These are phyloP conservation scores for Panicum hallii DNA, from an alignment of 202 grass and related monocot species.

Conservation along the genomic window DNA sequence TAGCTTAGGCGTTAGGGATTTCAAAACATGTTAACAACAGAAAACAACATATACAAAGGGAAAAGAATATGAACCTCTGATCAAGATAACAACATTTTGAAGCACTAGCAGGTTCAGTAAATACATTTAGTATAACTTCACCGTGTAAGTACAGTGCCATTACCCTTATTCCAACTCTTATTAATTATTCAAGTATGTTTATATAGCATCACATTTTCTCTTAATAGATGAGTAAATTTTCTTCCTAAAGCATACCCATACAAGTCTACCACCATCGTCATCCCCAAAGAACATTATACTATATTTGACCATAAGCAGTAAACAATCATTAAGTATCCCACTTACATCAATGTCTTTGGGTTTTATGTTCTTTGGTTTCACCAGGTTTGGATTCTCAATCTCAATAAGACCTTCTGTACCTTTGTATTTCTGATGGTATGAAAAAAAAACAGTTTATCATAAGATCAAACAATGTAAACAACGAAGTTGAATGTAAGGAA, in stretches of 20 bases:
- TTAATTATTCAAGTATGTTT: neutral
- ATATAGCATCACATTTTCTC: neutral
- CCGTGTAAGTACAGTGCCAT: neutral
- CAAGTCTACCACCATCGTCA: neutral
- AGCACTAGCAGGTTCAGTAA: constrained; percentile 23
- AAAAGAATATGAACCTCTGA: neutral
- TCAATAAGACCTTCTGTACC: constrained; percentile 74
- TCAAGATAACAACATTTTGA: neutral
- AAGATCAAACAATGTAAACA: neutral
- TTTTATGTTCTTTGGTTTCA: constrained; percentile 80
- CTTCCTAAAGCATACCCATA: neutral
- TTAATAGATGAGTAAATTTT: neutral
- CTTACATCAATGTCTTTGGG: constrained; percentile 84
- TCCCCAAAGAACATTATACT: neutral
- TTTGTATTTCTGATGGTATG: constrained; percentile 66
- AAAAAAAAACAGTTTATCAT: constrained; percentile 26
- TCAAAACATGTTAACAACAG: neutral
- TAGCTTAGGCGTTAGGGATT: neutral
- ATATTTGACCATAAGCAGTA: neutral
- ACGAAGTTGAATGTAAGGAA: neutral
- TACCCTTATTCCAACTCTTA: neutral
- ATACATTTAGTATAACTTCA: constrained; percentile 18
- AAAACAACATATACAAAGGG: neutral
- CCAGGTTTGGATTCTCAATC: constrained; percentile 94
- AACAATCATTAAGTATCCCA: constrained; percentile 29